Base-by-base conservation (phyloP, 345 rosid species). In the Linum tenue region DNA sequence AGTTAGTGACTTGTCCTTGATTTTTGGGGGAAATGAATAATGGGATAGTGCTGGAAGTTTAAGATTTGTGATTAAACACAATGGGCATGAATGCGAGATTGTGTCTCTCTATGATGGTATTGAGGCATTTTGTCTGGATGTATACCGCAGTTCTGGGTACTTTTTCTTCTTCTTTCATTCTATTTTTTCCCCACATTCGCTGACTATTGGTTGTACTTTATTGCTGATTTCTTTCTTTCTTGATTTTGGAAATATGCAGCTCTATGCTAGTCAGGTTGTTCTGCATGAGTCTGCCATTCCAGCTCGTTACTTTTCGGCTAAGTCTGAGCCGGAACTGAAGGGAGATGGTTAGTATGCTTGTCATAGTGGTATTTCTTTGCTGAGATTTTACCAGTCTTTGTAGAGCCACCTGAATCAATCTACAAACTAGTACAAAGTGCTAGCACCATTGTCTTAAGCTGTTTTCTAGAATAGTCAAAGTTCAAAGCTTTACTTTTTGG, bases 301-400 rank as follows among this genome's bases (percentile, higher is more conserved):
- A 2, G 81, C 87, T 17, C 95, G 97, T 16, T 86, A 69, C 67
- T 94, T 77, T 56, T 48, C 53, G 14, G 53, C 53, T 48, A 48
- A 48, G 53, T 48, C 53, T 48, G 53, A 7, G 88, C 96, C 17
- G 85, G 84, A 68, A 89, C 80, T 82, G 35, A 87, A 83, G 75
- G 99, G 99, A 83, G 99, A 90, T 75, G 88, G 97, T 94, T 70
- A 37, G 95, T 80, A 31, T 39, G 37, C 11, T 48, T 9, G 10
- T 9, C 11, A 12, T 48, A 48, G 11, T 48, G 53, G 14, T 7
- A 48, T 3, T 48, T 48, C 50, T 10, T 56, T 6, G 2, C 59
- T 56, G 17, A 10, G 6, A 56, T 31, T 56, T 41, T 4, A 41
- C 5, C 44, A 4, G 44, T 4, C 44, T 41, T 41, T 41, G 5